Base-by-base conservation (phyloP, 1,284 basidiomycete species). In the Lentinula novae-zelandiae region DNA sequence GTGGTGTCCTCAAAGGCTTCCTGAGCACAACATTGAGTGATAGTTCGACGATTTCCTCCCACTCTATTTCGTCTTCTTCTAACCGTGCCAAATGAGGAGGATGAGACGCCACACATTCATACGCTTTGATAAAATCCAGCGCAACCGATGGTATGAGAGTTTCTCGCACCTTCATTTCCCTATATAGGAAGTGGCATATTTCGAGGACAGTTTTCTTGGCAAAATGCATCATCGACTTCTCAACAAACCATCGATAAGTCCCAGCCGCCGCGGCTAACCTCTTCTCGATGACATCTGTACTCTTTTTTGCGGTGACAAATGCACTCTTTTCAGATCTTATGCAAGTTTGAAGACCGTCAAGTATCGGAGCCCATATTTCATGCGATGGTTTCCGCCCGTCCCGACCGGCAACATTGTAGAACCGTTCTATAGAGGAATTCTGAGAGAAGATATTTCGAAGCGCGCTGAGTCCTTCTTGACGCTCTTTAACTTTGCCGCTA, bases 1-100 rank as follows among this genome's bases (percentile, higher is more conserved):
- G 70, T 6, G 20, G 68, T 48, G 66, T 71, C 60, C 66, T 72
- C 38, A 95, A 71, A 0, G 81, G 77, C 67, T 91, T 87, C 12
- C 81, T 85, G 1, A 96, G 76, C 6, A 94, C 76, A 1, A 85
- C 82, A 63, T 93, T 90, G 76, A 95, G 95, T 58, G 85, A 86
- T 39, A 93, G 73, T 53, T 84, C 81, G 42, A 90, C 82, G 31
- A 93, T 73, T 20, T 75, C 74, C 8, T 86, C 72, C 96, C 96
- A 98, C 1, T 8, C 46, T n/a, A 5, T 10, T 31, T 56, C 40
- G 8, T 79, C 76, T 8, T 79, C 76, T 8, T 86, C 84, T 60
- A 96, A 71, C 66, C 90, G 85, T 36, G 95, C 89, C 55, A 95
- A 77, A 72, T 98, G 95, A 0, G 92, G 89, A 1, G 76, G 73